A percentile compares a stretch with the other conserved stretches of the same genome.
Conservation (phyloP, 2,329 filamentous ascomycete species). For the Epicoccum nigrum region DNA sequence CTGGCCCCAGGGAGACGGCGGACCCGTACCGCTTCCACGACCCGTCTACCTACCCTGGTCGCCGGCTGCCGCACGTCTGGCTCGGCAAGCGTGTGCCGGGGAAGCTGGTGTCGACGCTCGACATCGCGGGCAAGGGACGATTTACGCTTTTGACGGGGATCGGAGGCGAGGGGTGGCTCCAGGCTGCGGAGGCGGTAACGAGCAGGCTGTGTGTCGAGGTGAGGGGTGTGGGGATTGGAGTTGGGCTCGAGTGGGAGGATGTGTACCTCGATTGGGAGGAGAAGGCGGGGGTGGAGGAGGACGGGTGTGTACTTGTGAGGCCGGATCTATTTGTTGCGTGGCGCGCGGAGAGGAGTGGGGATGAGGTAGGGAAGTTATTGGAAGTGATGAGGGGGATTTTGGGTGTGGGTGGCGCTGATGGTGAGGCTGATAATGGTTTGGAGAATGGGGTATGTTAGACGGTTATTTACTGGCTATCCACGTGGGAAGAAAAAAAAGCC, state of each 20-base stretch:
- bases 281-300: conserved; percentile 61
- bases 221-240: conserved; percentile 59
- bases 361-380: too few species aligned
- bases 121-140: conserved; percentile 62
- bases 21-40: conserved; percentile 54
- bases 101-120: conserved; percentile 61
- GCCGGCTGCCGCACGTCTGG: conserved; percentile 68
- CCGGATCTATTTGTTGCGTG: conserved; percentile 67
- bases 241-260: conserved; percentile 65
- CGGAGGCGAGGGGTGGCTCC: conserved; percentile 62
- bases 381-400: too few species aligned
- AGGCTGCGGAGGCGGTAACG: conserved; percentile 51
- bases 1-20: conserved; percentile 20
- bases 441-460: too few species aligned
- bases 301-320: conserved; percentile 63
- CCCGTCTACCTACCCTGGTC: conserved; percentile 64
- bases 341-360: too few species aligned
- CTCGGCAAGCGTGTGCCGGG: conserved; percentile 58
- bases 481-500: too few species aligned
- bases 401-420: too few species aligned
- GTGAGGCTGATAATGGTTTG: too few species aligned
- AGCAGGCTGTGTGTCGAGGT: conserved; percentile 59
- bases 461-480: too few species aligned
- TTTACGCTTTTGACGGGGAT: conserved; percentile 52
- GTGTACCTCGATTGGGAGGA: conserved; percentile 66